Conservation (phyloP, 2,329 filamentous ascomycete species). For the Fusarium heterosporum region DNA sequence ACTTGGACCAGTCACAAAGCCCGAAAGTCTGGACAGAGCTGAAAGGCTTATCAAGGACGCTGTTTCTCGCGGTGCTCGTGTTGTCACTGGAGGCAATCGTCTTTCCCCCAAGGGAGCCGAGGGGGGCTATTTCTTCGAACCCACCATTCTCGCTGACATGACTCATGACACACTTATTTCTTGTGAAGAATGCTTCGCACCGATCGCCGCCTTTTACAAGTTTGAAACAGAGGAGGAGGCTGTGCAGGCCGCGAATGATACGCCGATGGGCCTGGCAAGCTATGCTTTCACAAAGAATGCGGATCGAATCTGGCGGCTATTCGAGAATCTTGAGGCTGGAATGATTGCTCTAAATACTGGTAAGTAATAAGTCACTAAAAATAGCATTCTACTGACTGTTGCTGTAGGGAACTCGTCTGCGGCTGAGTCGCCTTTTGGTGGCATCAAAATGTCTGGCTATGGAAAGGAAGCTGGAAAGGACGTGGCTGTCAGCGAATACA, state of each 20-base stretch:
- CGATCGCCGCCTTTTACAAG: slow-evolving; percentile 22
- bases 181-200: slow-evolving; percentile 35
- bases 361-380: fast-evolving
- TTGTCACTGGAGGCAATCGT: slow-evolving; percentile 19
- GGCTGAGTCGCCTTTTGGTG: slow-evolving; percentile 53
- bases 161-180: slow-evolving; percentile 10
- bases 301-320: slow-evolving; percentile 18
- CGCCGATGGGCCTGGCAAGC: slow-evolving; percentile 22
- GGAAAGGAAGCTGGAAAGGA: slow-evolving; percentile 54
- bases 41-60: slow-evolving; percentile 29
- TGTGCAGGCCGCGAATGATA: slow-evolving; percentile 27
- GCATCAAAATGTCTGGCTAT: slow-evolving; percentile 36
- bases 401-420: slow-evolving; percentile 45
- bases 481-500: slow-evolving; percentile 56
- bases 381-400: background rate
- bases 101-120: background rate
- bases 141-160: slow-evolving; percentile 27
- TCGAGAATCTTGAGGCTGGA: slow-evolving; percentile 36
- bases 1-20: slow-evolving; percentile 31
- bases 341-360: slow-evolving; percentile 37
- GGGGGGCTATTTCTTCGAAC: slow-evolving; percentile 32
- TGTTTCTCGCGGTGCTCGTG: slow-evolving; percentile 5
- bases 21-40: slow-evolving; percentile 14
- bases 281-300: slow-evolving; percentile 35
- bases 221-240: slow-evolving; percentile 37